These are phyloP conservation scores for Pezicula carpinea DNA, from an alignment of 2,329 filamentous ascomycete genomes.

Conservation along the genomic window DNA sequence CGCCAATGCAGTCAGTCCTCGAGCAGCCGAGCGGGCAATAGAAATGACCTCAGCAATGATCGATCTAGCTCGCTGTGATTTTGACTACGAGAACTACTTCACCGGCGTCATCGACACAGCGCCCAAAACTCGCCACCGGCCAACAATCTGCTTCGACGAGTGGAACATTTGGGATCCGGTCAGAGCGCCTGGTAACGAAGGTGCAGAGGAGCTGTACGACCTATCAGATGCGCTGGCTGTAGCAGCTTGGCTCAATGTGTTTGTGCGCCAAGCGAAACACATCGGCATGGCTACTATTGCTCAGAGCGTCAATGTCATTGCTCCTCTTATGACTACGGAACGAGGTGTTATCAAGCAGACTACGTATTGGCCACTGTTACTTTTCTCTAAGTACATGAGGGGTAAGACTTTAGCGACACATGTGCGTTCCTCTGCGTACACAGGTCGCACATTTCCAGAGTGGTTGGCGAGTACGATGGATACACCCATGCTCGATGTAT, in stretches of 20 bases:
- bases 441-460: constrained; percentile 54
- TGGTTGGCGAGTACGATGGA: constrained; percentile 61
- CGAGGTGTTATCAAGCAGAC: constrained; percentile 54
- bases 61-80: constrained; percentile 54
- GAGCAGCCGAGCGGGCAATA: constrained; percentile 56
- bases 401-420: constrained; percentile 62
- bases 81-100: not conserved
- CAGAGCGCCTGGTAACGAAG: constrained; percentile 53
- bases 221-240: constrained; percentile 58
- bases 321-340: constrained; percentile 55
- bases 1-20: constrained; percentile 47
- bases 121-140: constrained; percentile 27
- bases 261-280: constrained; percentile 55
- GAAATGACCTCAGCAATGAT: constrained; percentile 54
- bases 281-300: constrained; percentile 61
- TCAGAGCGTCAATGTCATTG: constrained; percentile 59
- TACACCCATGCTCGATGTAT: constrained; percentile 64
- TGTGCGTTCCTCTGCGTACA: constrained; percentile 56
- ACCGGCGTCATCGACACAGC: constrained; percentile 29
- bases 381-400: constrained; percentile 64
- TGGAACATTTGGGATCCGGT: constrained; percentile 63
- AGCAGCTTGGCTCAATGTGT: constrained; percentile 55
- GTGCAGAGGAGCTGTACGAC: constrained; percentile 56
- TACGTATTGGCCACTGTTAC: constrained; percentile 54
- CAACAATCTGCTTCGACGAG: constrained; percentile 62